phyloP scores from a whole-genome alignment of 2,329 filamentous ascomycete species.

The Trichoderma endophyticum region DNA sequence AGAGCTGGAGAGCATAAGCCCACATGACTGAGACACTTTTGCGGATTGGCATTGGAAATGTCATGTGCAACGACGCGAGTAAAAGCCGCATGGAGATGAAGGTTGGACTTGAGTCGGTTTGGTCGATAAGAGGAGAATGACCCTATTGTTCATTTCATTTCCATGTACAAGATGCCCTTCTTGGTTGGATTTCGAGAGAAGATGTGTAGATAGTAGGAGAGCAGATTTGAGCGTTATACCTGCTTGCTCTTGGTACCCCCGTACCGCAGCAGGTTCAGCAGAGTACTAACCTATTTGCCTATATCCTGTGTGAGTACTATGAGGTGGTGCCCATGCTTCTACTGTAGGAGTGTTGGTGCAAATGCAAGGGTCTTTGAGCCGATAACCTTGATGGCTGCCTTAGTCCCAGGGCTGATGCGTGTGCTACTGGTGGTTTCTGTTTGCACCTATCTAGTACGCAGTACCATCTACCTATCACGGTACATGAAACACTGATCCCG shows the following conservation, averaged over 20 bases:
- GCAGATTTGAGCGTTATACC: neutral
- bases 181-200: neutral
- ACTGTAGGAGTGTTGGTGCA: neutral
- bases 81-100: neutral
- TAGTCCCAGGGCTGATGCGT: neutral
- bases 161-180: neutral
- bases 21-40: neutral
- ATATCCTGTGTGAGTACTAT: neutral
- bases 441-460: neutral
- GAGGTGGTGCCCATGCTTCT: neutral
- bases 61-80: neutral
- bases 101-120: neutral
- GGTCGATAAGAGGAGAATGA: neutral
- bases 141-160: neutral
- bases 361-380: neutral
- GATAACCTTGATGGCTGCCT: neutral
- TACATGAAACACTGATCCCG: neutral
- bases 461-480: neutral
- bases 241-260: neutral
- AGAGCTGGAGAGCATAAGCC: neutral
- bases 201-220: neutral
- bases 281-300: neutral
- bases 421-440: neutral
- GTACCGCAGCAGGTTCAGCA: neutral
- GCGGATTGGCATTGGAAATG: neutral